Evolutionary conservation across 2,329 filamentous ascomycete genomes (phyloP), one percentile per base, ranked within the genome.

Genomic region (Ceratocystiopsis sp.): DNA sequence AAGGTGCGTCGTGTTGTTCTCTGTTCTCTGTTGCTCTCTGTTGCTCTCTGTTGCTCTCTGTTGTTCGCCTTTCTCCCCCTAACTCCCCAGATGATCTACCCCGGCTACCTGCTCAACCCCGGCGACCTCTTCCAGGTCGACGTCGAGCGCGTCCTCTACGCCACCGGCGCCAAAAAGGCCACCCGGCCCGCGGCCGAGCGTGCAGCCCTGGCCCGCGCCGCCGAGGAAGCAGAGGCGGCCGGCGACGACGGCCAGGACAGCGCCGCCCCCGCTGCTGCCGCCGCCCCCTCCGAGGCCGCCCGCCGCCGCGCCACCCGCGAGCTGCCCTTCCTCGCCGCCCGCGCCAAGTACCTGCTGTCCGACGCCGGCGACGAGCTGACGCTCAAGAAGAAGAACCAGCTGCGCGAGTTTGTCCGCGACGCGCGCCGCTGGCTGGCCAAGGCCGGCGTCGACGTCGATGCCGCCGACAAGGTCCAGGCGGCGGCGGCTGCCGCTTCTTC

Each of bases 91-190:
- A 94, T 96, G 83, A 70, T 73, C 49, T 84, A 91, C 57, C 87
- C 91, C 10, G 82, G 85, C 44, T 98, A 98, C 61, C 78, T 86
- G 50, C 73, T 98, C 35, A 98, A 98, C 61, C 93, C 91, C 3
- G 91, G 91, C 52, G 91, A 98, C 59, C 84, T 98, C 77, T 98
- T 98, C 69, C 85, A 93, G 59, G 89, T 98, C 53, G 82, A 95
- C 17, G 71, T 83, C 34, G 84, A 94, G 35, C 77, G 80, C 53
- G 91, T 98, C 45, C 71, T 98, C 61, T 87, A 73, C 54, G 89
- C 84, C 33, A 94, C 87, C 1, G 91, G 91, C 46, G 70, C 73
- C 21, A 72, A 74, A 40, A 91, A 86, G 61, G 61, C 69, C 48
- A 48, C 42, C 35, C 35, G 50, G 37, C 38, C 42, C 29, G 45